These are phyloP conservation scores for Penicillium sp. DNA, from an alignment of 2,329 filamentous ascomycete species.

Conservation along the genomic window DNA sequence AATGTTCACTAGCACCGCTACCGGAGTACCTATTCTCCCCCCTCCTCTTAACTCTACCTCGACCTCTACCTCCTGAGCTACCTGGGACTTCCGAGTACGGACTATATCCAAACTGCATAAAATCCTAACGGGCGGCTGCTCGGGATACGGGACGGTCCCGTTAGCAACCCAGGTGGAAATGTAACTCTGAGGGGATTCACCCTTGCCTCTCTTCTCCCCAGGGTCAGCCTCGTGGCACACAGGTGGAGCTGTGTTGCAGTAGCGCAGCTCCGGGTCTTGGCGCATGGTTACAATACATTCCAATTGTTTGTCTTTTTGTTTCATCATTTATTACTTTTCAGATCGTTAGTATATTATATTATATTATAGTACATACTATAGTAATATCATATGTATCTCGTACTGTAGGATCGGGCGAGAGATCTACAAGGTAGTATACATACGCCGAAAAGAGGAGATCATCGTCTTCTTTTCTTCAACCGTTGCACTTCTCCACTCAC, in stretches of 20 bases:
- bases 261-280: slow-evolving; percentile 24
- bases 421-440: neutral
- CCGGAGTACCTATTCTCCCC: no score
- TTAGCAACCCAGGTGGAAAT: slow-evolving; percentile 1
- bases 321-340: neutral
- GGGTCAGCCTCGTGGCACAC: slow-evolving; percentile 30
- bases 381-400: no score
- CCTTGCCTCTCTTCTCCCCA: slow-evolving; percentile 14
- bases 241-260: slow-evolving; percentile 17
- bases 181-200: slow-evolving; percentile 14
- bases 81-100: no score
- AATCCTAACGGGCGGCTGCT: neutral
- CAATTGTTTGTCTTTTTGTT: neutral
- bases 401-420: neutral
- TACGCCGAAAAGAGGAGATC: neutral
- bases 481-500: neutral
- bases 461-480: neutral
- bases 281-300: slow-evolving; percentile 10
- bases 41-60: no score
- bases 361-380: no score
- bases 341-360: neutral
- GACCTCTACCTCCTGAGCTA: no score
- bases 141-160: neutral
- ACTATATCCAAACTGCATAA: neutral
- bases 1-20: no score